A percentile compares a stretch with the other conserved stretches of the same genome.
These are phyloP conservation scores for Solanum infundibuliforme DNA, from an alignment of 257 asterid genomes.

Conservation along the genomic window DNA sequence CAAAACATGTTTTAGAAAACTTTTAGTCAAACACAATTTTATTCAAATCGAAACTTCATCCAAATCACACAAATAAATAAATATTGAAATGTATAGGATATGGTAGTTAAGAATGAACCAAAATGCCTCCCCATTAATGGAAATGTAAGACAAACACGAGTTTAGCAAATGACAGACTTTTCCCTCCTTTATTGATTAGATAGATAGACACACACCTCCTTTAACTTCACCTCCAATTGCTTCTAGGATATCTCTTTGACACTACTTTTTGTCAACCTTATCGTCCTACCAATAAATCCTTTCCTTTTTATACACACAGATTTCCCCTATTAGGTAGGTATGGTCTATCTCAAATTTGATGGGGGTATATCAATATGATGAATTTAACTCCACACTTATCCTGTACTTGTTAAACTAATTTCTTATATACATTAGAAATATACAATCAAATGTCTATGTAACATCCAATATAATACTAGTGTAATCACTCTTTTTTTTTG, in stretches of 20 bases:
- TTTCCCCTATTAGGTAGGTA: background rate
- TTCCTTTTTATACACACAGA: background rate
- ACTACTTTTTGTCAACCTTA: background rate
- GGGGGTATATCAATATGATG: background rate
- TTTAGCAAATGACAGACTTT: background rate
- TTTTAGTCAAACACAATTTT: background rate
- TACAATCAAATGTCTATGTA: background rate
- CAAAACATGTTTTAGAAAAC: background rate
- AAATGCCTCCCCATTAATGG: slow-evolving; percentile 8
- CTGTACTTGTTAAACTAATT: background rate
- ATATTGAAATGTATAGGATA: background rate
- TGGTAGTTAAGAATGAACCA: background rate
- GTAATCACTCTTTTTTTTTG: background rate
- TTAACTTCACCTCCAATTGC: background rate
- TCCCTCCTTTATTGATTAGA: background rate
- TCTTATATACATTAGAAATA: background rate
- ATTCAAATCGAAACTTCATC: background rate
- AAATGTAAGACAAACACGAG: background rate
- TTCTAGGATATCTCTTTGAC: background rate
- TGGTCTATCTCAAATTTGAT: background rate
- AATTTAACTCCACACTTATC: background rate
- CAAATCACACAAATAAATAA: background rate
- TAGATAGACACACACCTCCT: background rate
- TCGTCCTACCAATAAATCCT: background rate
- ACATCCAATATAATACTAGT: background rate